Evolutionary conservation across 1,284 basidiomycete genomes (phyloP), one percentile per base, ranked within the genome.

Genomic region (Xanthoconium separans): DNA sequence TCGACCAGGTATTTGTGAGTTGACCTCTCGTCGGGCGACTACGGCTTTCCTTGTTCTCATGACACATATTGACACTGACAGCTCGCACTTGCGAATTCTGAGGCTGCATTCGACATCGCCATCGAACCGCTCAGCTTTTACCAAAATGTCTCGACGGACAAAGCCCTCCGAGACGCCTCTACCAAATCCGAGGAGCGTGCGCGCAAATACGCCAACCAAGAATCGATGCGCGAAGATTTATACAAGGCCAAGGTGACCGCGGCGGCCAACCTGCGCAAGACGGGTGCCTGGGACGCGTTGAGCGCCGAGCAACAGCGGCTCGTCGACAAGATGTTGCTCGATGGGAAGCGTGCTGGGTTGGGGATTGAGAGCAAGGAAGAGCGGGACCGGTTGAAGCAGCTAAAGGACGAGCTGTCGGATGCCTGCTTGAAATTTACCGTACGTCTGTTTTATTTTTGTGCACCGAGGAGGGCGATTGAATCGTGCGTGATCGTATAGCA

Each of bases 171-270:
- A 8, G 88, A 91, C 61, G 86, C 88, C 1, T 85, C 87, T 1
- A 87, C 84, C 53, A 80, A 81, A 37, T 84, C 85, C 1, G 89
- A 92, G 65, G 78, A 81, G n/a, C 73, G 82, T 41, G 70, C 85
- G 22, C 82, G 84, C 46, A 81, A 89, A 58, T 90, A 83, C 58
- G 74, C 74, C 27, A 84, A 92, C 41, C 85, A 90, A 57, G 77
- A 81, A 2, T 83, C 84, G 15, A 91, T 91, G 85, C 81, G 91
- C 10, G 65, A 87, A 44, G 91, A 93, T 61, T 79, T 93, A 36
- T 93, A 82, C 74, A 73, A 81, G 36, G 85, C 87, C 37, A 85
- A 91, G 62, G 70, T 82, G 15, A 79, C 81, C 18, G 90, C 89
- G 0, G 78, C 87, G 60, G 80, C 83, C 66, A 86, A 88, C 62